Evolutionary conservation across 345 rosid species (phyloP), one percentile per base, ranked within the genome.

Genomic region (Excoecaria cochinchinensis): DNA sequence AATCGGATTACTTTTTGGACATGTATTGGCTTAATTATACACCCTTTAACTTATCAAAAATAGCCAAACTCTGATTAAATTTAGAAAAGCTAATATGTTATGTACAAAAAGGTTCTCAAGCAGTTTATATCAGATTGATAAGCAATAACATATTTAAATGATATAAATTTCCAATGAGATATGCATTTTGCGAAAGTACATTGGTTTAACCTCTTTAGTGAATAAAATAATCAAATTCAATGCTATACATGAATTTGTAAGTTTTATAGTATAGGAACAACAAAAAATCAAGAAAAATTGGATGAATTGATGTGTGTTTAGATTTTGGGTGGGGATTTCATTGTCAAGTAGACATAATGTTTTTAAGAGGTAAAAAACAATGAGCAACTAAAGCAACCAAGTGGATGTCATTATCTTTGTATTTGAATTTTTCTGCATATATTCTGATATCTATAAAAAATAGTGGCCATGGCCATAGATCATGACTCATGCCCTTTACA

Each of bases 341-440:
- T 38, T 62, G 8, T 36, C 46, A 36, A 62, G 67, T 62, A 31
- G 14, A 44, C 38, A 38, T 38, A 60, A 24, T 25, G 17, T 31
- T 13, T 61, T n/a, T n/a, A n/a, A n/a, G n/a, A n/a, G n/a, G 47
- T n/a, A 1, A 63, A 14, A 65, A 42, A 42, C 47, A 65, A 9
- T 0, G 19, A 65, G 67, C 11, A 39, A 39, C 50, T 39, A 65
- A 40, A n/a, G 50, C 69, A n/a, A 4, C 25, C 51, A 65, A 65
- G 69, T 65, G 69, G 69, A 42, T n/a, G 69, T 65, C 69, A 42
- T 51, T 0, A 40, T 65, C 69, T 9, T 65, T 65, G 69, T 65
- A 65, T 19, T n/a, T 65, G 50, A 40, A 8, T 65, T 44, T 65
- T 51, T 65, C 51, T 65, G 31, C 21, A 5, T 46, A 1, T 7